phyloP scores from a whole-genome alignment of 2,329 filamentous ascomycete species.

The Scytalidium sp. region DNA sequence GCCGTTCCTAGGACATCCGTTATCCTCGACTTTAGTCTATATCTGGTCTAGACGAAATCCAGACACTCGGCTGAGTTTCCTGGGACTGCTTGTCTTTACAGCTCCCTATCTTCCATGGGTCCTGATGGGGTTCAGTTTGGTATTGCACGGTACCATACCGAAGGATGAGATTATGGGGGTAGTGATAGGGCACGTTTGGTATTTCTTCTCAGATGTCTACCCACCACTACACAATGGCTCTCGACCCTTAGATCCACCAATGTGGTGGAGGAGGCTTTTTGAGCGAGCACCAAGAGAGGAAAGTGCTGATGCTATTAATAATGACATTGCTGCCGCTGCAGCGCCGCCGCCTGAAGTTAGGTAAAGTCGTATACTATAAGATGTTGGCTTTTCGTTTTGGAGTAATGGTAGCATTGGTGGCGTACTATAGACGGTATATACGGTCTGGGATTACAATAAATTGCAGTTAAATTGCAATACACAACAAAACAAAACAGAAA shows the following conservation, averaged over 20 bases:
- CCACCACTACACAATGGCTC: slow-evolving; percentile 84
- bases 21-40: slow-evolving; percentile 92
- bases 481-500: neutral
- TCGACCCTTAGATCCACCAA: slow-evolving; percentile 82
- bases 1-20: slow-evolving; percentile 88
- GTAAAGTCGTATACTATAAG: slow-evolving; percentile 14
- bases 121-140: slow-evolving; percentile 83
- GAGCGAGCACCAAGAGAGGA: slow-evolving; percentile 51
- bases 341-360: slow-evolving; percentile 34
- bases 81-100: slow-evolving; percentile 86
- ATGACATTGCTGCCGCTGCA: slow-evolving; percentile 59
- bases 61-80: slow-evolving; percentile 82
- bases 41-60: slow-evolving; percentile 97
- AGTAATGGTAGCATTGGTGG: neutral
- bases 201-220: slow-evolving; percentile 97
- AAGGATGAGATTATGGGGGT: slow-evolving; percentile 97
- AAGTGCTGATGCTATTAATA: slow-evolving; percentile 53
- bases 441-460: neutral
- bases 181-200: slow-evolving; percentile 93
- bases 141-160: slow-evolving; percentile 86
- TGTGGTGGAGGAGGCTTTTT: slow-evolving; percentile 86
- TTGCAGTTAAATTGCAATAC: neutral
- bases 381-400: neutral
- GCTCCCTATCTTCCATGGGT: slow-evolving; percentile 97
- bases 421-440: neutral